phyloP scores from a whole-genome alignment of 2,329 filamentous ascomycete species.

The Aspergillus pseudonomiae region DNA sequence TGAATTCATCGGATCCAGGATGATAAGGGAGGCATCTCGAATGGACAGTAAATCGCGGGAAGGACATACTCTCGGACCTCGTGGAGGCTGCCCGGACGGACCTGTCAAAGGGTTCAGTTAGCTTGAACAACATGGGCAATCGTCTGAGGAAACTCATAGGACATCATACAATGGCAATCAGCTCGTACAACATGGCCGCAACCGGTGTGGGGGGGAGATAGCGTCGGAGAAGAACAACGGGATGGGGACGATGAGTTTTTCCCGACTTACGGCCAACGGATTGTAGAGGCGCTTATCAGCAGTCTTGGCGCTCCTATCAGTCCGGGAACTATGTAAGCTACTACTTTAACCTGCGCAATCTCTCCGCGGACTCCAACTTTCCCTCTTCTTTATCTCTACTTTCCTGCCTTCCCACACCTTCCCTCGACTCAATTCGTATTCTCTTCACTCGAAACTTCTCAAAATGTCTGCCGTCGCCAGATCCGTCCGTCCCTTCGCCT shows the following conservation, averaged over 20 bases:
- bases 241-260: constrained; percentile 25
- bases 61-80: constrained; percentile 90
- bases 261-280: constrained; percentile 14
- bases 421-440: constrained; percentile 21
- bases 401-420: constrained; percentile 10
- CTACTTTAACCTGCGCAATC: background rate
- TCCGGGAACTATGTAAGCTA: constrained; percentile 26
- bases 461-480: constrained; percentile 44
- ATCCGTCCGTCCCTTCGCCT: constrained; percentile 40
- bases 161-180: constrained; percentile 86
- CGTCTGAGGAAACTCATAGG: background rate
- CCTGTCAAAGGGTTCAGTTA: constrained; percentile 56
- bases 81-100: constrained; percentile 83
- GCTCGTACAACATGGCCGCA: constrained; percentile 85
- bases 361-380: constrained; percentile 24
- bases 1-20: background rate
- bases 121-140: background rate
- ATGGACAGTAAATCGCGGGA: constrained; percentile 6
- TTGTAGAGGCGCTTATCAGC: constrained; percentile 26
- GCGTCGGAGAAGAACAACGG: constrained; percentile 23
- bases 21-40: background rate
- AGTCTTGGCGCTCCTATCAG: constrained; percentile 33
- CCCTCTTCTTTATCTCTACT: constrained; percentile 16
- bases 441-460: constrained; percentile 8
- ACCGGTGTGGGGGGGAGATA: constrained; percentile 19